Evolutionary conservation across 1,284 basidiomycete species (phyloP).

Genomic region (Cystobasidium slooffiae): DNA sequence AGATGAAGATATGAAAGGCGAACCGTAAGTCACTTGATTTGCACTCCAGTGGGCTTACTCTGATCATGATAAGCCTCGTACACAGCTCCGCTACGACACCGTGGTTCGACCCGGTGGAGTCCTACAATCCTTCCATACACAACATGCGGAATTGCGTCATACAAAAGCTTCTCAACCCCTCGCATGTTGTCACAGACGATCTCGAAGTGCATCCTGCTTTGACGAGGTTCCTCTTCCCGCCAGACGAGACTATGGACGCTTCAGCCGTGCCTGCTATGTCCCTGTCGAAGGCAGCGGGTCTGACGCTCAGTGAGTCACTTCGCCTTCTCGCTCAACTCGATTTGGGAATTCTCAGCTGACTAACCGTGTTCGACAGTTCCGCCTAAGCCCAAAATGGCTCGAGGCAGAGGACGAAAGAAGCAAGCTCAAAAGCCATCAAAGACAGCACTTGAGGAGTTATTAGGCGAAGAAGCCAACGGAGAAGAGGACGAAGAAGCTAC

Average conservation of each 20-base stretch:
- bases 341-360: neutral
- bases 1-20: neutral
- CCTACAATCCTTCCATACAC: conserved; percentile 41
- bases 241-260: conserved; percentile 34
- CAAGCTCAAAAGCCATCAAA: conserved; percentile 32
- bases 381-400: conserved; percentile 35
- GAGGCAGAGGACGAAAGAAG: conserved; percentile 34
- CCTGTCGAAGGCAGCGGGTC: conserved; percentile 16
- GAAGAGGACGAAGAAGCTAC: conserved; percentile 15
- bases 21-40: neutral
- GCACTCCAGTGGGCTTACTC: neutral
- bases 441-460: conserved; percentile 33
- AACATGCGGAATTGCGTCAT: conserved; percentile 36
- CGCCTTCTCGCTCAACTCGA: neutral
- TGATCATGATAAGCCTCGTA: neutral
- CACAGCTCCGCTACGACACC: conserved; percentile 7
- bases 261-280: conserved; percentile 28
- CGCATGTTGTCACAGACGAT: conserved; percentile 14
- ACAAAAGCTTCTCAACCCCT: conserved; percentile 33
- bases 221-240: conserved; percentile 37
- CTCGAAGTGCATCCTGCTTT: conserved; percentile 29
- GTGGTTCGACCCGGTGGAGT: conserved; percentile 38
- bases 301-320: conserved; percentile 23
- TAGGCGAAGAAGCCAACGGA: conserved; percentile 17
- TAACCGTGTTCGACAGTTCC: conserved; percentile 17